phyloP scores from a whole-genome alignment of 768 basidiomycete species.

The Rubroboletus pulcherrimus region DNA sequence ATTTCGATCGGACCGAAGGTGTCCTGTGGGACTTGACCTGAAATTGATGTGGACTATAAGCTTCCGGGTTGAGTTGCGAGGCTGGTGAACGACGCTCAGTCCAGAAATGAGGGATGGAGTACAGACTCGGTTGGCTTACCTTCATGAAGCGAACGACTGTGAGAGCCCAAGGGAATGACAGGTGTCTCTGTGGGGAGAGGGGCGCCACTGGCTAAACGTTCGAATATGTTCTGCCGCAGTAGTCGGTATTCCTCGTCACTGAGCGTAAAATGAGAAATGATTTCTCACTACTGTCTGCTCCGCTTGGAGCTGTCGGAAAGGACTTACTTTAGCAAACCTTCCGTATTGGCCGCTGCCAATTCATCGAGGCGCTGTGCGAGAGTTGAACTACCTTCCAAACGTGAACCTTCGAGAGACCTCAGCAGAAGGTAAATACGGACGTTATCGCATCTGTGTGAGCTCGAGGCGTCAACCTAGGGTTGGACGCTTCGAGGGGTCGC shows the following conservation, averaged over 20 bases:
- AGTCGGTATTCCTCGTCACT: constrained; percentile 87
- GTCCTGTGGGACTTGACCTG: constrained; percentile 38
- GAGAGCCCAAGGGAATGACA: constrained; percentile 51
- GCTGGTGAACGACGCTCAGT: constrained; percentile 10
- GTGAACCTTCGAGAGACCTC: constrained; percentile 9
- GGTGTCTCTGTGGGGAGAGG: constrained; percentile 59
- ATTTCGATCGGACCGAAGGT: constrained; percentile 50
- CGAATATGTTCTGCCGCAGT: constrained; percentile 79
- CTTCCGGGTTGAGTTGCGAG: constrained; percentile 15
- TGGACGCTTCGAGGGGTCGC: constrained; percentile 21
- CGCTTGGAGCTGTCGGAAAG: background rate
- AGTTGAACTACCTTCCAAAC: constrained; percentile 47
- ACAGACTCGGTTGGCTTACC: background rate
- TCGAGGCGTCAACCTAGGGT: constrained; percentile 24
- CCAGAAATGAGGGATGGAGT: background rate
- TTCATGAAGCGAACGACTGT: constrained; percentile 26
- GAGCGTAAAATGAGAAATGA: constrained; percentile 5
- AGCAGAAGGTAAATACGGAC: constrained; percentile 36
- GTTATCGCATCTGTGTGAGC: constrained; percentile 49
- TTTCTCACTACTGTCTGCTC: background rate
- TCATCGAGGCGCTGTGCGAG: constrained; percentile 81
- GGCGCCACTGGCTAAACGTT: constrained; percentile 62
- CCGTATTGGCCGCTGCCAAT: constrained; percentile 72
- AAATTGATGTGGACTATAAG: constrained; percentile 29
- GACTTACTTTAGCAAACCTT: constrained; percentile 72